A percentile compares a stretch with the other conserved stretches of the same genome.
Conservation (phyloP, 495 filamentous ascomycete genomes). For the Podospora anserina region DNA sequence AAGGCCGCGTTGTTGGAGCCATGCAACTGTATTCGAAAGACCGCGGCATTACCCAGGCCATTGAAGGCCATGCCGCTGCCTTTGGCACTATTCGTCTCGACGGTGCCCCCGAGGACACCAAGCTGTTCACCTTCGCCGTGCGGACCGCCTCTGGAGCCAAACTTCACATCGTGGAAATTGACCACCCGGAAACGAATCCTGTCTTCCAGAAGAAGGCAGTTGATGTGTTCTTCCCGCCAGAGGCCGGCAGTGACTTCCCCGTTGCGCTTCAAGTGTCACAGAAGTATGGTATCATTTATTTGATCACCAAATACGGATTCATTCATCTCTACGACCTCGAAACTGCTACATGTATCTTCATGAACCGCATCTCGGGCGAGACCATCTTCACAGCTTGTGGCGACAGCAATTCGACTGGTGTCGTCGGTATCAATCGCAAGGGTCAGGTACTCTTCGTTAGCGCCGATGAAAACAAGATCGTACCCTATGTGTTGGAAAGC, state of each 20-base stretch:
- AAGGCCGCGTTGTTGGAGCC: slow-evolving; percentile 87
- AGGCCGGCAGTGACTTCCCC: slow-evolving; percentile 94
- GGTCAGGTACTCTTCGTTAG: slow-evolving; percentile 93
- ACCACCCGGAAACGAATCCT: slow-evolving; percentile 84
- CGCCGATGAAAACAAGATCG: slow-evolving; percentile 84
- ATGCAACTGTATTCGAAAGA: slow-evolving; percentile 98
- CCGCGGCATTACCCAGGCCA: slow-evolving; percentile 92
- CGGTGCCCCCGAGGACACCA: slow-evolving; percentile 83
- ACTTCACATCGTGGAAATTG: slow-evolving; percentile 96
- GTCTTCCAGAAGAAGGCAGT: slow-evolving; percentile 90
- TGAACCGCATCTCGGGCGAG: slow-evolving; percentile 99
- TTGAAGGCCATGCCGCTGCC: slow-evolving; percentile 94
- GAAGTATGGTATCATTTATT: slow-evolving; percentile 92
- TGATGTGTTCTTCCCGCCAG: slow-evolving; percentile 94
- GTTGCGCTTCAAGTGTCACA: slow-evolving; percentile 97
- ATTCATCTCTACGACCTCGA: slow-evolving; percentile 98
- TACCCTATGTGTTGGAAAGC: slow-evolving; percentile 92
- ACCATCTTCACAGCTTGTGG: slow-evolving; percentile 93
- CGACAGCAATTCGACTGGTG: slow-evolving; percentile 78
- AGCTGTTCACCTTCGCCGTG: slow-evolving; percentile 95
- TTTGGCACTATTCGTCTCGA: slow-evolving; percentile 89
- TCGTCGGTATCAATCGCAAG: slow-evolving; percentile 95
- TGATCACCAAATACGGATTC: slow-evolving; percentile 98
- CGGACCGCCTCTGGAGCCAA: slow-evolving; percentile 84
- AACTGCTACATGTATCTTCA: slow-evolving; percentile 96